Percentiles rank a stretch among this genome's conserved stretches.
phyloP scores from a whole-genome alignment of 345 rosid species.

The Eutrema heterophyllum region DNA sequence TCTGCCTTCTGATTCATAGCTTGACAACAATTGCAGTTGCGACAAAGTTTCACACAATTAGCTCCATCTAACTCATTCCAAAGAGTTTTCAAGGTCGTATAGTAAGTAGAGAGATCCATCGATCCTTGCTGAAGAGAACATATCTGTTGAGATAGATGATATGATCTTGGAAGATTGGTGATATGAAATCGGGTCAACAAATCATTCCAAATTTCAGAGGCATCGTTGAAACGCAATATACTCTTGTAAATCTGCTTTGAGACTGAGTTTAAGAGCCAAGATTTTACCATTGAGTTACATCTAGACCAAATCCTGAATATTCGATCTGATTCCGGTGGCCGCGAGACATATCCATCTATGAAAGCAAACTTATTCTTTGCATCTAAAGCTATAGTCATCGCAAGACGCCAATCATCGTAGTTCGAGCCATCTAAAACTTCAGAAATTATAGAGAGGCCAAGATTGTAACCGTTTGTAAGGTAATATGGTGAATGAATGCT shows the following conservation, averaged over 20 bases:
- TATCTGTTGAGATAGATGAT: background rate
- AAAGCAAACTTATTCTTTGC: too few species aligned
- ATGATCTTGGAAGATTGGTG: background rate
- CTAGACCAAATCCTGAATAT: background rate
- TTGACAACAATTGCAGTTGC: background rate
- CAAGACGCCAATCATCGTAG: too few species aligned
- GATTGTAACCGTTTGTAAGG: too few species aligned
- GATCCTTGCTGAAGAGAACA: too few species aligned
- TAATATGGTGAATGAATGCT: too few species aligned
- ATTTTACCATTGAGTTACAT: background rate
- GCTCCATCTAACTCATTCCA: background rate
- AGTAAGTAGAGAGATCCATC: too few species aligned
- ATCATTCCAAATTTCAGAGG: background rate
- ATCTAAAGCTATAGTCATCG: too few species aligned
- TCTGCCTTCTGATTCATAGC: rapidly evolving
- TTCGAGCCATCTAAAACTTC: too few species aligned
- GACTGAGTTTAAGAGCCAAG: background rate
- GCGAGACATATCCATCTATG: too few species aligned
- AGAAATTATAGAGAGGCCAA: too few species aligned
- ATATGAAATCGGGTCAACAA: background rate
- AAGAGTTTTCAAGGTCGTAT: too few species aligned
- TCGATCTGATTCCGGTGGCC: too few species aligned
- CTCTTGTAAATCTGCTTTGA: background rate
- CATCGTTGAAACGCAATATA: background rate
- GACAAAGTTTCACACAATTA: background rate